Percentiles rank a stretch among this genome's conserved stretches.
Evolutionary conservation across 768 basidiomycete species (phyloP).

Genomic region (Termitomyces sp.): DNA sequence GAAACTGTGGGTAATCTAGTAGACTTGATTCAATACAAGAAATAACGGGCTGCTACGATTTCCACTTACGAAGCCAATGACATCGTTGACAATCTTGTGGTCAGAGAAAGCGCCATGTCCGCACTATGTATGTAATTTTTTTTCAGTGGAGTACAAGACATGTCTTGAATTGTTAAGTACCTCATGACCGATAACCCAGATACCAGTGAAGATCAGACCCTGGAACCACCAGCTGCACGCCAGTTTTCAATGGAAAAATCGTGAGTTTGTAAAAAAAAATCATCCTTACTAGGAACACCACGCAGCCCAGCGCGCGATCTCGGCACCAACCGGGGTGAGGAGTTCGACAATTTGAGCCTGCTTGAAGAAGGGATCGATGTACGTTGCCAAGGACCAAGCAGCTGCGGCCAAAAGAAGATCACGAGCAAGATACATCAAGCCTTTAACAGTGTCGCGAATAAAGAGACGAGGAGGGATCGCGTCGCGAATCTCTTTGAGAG

Average conservation of each 20-base stretch:
- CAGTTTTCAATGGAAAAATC: background rate
- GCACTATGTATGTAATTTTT: constrained; percentile 35
- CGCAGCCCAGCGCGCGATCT: constrained; percentile 31
- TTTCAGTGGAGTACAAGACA: background rate
- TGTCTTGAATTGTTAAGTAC: constrained; percentile 15
- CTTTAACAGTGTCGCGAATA: constrained; percentile 33
- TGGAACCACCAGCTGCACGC: constrained; percentile 54
- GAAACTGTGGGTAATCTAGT: constrained; percentile 36
- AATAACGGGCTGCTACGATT: constrained; percentile 7
- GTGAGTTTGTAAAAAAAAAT: background rate
- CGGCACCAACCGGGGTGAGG: constrained; percentile 29
- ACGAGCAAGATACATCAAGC: constrained; percentile 37
- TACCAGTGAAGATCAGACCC: constrained; percentile 48
- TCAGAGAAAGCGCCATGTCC: constrained; percentile 54
- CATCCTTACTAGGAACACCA: constrained; percentile 42
- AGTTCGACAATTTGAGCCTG: constrained; percentile 13
- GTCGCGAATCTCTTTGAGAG: constrained; percentile 42
- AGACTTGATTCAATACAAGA: background rate
- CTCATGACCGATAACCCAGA: constrained; percentile 59
- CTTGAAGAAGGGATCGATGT: constrained; percentile 38
- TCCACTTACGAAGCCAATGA: constrained; percentile 42
- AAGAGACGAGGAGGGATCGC: constrained; percentile 44
- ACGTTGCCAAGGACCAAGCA: constrained; percentile 36
- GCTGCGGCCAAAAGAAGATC: constrained; percentile 38
- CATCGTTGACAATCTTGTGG: constrained; percentile 40